A percentile compares a stretch with the other conserved stretches of the same genome.
phyloP scores from a whole-genome alignment of 2,329 filamentous ascomycete genomes.

The Coleophoma cylindrospora region DNA sequence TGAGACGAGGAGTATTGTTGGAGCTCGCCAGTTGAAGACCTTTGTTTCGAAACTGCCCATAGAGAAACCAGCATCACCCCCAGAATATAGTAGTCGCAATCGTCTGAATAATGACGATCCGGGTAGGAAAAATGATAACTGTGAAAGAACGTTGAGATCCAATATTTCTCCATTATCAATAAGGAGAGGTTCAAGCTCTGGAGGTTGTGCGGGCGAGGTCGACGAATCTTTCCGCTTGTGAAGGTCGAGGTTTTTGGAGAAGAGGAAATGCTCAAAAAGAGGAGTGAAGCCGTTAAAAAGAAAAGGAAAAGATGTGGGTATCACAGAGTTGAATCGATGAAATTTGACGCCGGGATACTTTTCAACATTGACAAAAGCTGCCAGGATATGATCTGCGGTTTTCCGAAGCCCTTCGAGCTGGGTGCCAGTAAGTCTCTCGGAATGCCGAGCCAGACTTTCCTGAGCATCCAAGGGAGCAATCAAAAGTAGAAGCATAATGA shows the following conservation, averaged over 20 bases:
- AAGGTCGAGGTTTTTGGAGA: constrained; percentile 66
- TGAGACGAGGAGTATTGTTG: constrained; percentile 66
- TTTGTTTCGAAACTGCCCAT: constrained; percentile 73
- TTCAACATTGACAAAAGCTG: constrained; percentile 62
- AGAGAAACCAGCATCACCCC: constrained; percentile 66
- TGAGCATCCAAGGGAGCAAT: constrained; percentile 60
- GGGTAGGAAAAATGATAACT: constrained; percentile 69
- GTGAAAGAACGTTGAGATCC: constrained; percentile 57
- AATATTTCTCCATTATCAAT: constrained; percentile 57
- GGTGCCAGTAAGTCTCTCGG: constrained; percentile 49
- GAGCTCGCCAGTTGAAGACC: constrained; percentile 73
- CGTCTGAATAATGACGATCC: constrained; percentile 59
- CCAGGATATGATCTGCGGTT: constrained; percentile 60
- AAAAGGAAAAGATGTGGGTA: constrained; percentile 57
- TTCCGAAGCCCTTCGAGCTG: constrained; percentile 51
- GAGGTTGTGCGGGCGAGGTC: constrained; percentile 7
- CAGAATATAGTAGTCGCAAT: constrained; percentile 64
- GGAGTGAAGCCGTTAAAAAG: constrained; percentile 64
- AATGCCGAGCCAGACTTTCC: constrained; percentile 59
- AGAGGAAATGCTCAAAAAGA: constrained; percentile 71
- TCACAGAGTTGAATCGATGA: constrained; percentile 52
- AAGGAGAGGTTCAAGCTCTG: constrained; percentile 34
- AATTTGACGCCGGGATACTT: constrained; percentile 58
- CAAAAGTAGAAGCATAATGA: constrained; percentile 66
- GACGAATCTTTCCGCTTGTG: constrained; percentile 29